Evolutionary conservation across 2,329 filamentous ascomycete species (phyloP).

Genomic region (Pseudocercospora macadamiae): DNA sequence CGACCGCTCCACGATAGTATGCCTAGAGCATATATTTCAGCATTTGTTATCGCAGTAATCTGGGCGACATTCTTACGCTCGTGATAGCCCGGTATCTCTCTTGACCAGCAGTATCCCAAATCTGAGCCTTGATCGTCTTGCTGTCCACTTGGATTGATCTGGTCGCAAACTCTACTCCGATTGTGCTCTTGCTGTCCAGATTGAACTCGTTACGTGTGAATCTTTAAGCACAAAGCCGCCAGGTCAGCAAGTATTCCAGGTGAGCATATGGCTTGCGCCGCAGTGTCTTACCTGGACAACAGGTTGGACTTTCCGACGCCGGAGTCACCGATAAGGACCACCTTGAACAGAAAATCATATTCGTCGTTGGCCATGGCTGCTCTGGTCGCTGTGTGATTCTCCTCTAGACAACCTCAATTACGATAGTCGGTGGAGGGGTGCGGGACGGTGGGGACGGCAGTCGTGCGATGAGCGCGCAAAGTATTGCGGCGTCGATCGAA

Average conservation of each 20-base stretch:
- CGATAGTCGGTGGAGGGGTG: constrained; percentile 8
- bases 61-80: constrained; percentile 57
- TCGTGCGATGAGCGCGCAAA: constrained; percentile 2
- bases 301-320: constrained; percentile 99
- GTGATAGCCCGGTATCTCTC: constrained; percentile 99
- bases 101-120: constrained; percentile 99
- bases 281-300: constrained; percentile 61
- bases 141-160: constrained; percentile 98
- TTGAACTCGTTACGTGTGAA: constrained; percentile 99
- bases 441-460: neutral
- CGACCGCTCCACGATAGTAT: constrained; percentile 88
- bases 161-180: constrained; percentile 98
- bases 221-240: constrained; percentile 49
- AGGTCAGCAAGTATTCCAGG: neutral
- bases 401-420: constrained; percentile 8
- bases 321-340: constrained; percentile 98
- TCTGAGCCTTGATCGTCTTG: constrained; percentile 99
- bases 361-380: constrained; percentile 97
- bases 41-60: constrained; percentile 48
- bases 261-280: neutral
- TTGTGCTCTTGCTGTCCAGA: constrained; percentile 98
- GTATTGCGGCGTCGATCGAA: neutral
- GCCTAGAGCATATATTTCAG: neutral
- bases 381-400: constrained; percentile 4
- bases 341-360: constrained; percentile 97